These are phyloP conservation scores for Nelumbo lutea DNA, from an alignment of 164 flowering plant species.

Conservation along the genomic window DNA sequence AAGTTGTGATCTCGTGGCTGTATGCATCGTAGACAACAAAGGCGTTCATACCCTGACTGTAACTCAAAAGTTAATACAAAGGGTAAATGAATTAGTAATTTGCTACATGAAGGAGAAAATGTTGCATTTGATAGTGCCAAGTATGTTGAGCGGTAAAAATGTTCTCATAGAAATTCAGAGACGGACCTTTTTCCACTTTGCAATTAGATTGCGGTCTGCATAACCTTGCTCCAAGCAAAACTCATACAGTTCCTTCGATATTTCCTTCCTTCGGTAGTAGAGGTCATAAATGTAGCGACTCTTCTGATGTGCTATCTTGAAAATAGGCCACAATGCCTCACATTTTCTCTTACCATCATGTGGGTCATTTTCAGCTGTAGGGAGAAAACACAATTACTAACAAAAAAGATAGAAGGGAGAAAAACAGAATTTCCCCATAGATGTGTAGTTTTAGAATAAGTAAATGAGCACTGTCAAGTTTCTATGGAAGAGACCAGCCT, in stretches of 20 bases:
- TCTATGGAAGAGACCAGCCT: constrained; percentile 33
- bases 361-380: constrained; percentile 74
- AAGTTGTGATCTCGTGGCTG: constrained; percentile 95
- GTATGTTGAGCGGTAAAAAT: background rate
- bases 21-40: constrained; percentile 89
- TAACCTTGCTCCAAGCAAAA: constrained; percentile 88
- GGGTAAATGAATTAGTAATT: too few relatives aligned
- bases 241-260: constrained; percentile 70
- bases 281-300: constrained; percentile 80
- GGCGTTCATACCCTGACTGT: constrained; percentile 95
- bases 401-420: background rate
- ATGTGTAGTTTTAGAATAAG: background rate
- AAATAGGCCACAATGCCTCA: constrained; percentile 82
- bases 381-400: background rate
- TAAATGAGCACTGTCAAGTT: background rate
- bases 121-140: background rate
- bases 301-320: constrained; percentile 77
- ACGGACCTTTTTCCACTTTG: constrained; percentile 83
- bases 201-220: constrained; percentile 72
- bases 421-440: constrained; percentile 1
- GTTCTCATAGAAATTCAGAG: background rate
- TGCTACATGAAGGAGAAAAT: background rate
- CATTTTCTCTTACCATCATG: constrained; percentile 89
- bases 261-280: constrained; percentile 73
- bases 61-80: constrained; percentile 3